phyloP scores from a whole-genome alignment of 2,329 filamentous ascomycete genomes.

The Ophiognomonia clavigignenti-juglandacearum region DNA sequence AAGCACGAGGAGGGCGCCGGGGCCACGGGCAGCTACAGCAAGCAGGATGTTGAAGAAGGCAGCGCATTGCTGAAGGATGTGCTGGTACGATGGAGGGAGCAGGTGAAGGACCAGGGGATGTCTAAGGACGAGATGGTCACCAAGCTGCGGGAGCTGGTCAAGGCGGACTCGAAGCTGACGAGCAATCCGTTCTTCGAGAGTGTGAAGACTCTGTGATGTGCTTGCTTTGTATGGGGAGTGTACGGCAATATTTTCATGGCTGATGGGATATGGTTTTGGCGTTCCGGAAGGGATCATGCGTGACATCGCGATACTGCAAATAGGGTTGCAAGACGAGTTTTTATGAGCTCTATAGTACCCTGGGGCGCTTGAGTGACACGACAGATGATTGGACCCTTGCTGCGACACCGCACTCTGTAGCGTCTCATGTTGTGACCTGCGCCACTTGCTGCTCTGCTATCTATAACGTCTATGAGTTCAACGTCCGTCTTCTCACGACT shows the following conservation, averaged over 20 bases:
- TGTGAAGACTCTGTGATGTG: slow-evolving; percentile 46
- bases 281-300: not conserved
- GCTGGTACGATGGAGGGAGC: slow-evolving; percentile 78
- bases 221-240: not conserved
- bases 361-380: no score
- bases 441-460: no score
- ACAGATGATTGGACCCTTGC: no score
- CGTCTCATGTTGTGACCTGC: no score
- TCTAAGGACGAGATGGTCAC: slow-evolving; percentile 72
- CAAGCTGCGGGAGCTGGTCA: slow-evolving; percentile 75
- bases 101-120: slow-evolving; percentile 57
- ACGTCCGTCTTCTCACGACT: no score
- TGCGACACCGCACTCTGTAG: no score
- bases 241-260: not conserved
- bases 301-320: not conserved
- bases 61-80: slow-evolving; percentile 80
- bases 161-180: slow-evolving; percentile 60
- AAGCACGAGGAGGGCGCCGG: slow-evolving; percentile 59
- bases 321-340: not conserved
- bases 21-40: slow-evolving; percentile 57
- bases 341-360: no score
- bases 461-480: no score
- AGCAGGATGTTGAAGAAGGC: slow-evolving; percentile 85
- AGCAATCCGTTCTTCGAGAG: slow-evolving; percentile 68
- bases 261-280: not conserved